phyloP scores from a whole-genome alignment of 2,329 filamentous ascomycete species.

The Fusarium hainanense region DNA sequence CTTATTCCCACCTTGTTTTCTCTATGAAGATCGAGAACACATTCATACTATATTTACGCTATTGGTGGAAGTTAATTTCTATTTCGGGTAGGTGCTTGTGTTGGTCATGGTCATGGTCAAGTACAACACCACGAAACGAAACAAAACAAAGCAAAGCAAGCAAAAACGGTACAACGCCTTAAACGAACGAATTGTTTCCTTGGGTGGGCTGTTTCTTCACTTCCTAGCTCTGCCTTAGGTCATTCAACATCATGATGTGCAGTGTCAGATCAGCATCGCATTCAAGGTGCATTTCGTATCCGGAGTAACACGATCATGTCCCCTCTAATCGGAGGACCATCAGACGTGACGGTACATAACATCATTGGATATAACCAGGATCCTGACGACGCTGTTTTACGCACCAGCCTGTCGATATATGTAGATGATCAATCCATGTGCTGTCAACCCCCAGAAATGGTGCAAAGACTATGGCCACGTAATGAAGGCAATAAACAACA shows the following conservation, averaged over 20 bases:
- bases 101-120: neutral
- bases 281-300: slow-evolving; percentile 19
- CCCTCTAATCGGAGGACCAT: neutral
- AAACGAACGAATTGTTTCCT: slow-evolving; percentile 1
- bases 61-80: slow-evolving; percentile 30
- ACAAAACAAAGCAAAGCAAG: neutral
- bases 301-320: slow-evolving; percentile 5
- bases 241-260: neutral
- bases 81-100: slow-evolving; percentile 6
- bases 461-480: neutral
- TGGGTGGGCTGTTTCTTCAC: neutral
- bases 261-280: slow-evolving; percentile 14
- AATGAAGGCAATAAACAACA: neutral
- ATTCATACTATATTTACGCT: neutral
- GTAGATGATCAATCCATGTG: neutral
- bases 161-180: neutral
- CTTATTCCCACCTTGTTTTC: neutral
- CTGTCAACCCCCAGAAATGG: neutral
- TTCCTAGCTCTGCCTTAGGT: neutral
- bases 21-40: neutral
- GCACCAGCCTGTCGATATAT: neutral
- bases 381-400: neutral
- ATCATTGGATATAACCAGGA: neutral
- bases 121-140: slow-evolving; percentile 23
- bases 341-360: neutral